Evolutionary conservation across 2,329 filamentous ascomycete genomes (phyloP).

Genomic region (Penicillium hordei): DNA sequence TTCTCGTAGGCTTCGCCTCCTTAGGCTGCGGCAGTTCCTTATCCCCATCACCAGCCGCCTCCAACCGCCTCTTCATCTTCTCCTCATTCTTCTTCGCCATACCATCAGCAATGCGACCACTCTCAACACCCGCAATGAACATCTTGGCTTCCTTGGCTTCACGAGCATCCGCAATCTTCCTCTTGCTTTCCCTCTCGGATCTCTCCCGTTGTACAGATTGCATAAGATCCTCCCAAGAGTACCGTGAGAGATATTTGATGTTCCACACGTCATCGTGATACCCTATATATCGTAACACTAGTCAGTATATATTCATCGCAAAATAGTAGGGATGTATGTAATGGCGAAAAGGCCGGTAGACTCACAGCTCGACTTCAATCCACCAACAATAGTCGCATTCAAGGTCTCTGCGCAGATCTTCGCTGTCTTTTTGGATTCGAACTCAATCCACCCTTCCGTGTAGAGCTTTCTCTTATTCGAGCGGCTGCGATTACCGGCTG

Average conservation of each 20-base stretch:
- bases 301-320: not conserved
- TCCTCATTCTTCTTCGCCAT: constrained; percentile 47
- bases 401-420: constrained; percentile 48
- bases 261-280: constrained; percentile 51
- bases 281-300: not conserved
- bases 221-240: constrained; percentile 48
- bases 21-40: constrained; percentile 11
- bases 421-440: constrained; percentile 43
- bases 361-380: constrained; percentile 43
- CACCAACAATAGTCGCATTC: constrained; percentile 46
- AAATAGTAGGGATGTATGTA: not conserved
- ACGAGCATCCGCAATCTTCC: constrained; percentile 45
- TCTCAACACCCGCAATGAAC: constrained; percentile 45
- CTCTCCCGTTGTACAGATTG: constrained; percentile 47
- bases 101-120: constrained; percentile 43
- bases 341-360: not conserved
- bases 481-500: constrained; percentile 23
- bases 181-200: constrained; percentile 42
- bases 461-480: constrained; percentile 47
- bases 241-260: constrained; percentile 47
- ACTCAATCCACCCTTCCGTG: constrained; percentile 50
- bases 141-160: constrained; percentile 44
- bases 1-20: constrained; percentile 27
- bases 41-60: constrained; percentile 20
- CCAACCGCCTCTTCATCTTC: constrained; percentile 35